Evolutionary conservation across 2,329 filamentous ascomycete genomes (phyloP), one percentile per base, ranked within the genome.

Genomic region (Penicillium sp.): DNA sequence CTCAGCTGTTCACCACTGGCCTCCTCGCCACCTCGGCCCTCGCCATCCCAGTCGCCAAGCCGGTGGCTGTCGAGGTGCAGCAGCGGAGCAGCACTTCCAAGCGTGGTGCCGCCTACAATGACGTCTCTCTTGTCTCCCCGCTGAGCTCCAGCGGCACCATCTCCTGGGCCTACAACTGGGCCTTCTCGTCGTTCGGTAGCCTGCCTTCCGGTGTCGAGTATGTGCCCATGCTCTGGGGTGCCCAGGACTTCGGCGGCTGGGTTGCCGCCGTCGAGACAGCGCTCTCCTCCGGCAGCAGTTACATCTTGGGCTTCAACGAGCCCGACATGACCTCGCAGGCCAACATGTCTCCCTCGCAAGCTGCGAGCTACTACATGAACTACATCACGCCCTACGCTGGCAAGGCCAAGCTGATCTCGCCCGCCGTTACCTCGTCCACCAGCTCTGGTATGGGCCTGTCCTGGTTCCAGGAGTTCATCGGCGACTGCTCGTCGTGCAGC

Each of bases 101-200:
- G 66, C 69, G 71, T 39, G 71, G 71, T 27, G 70, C 72, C 14
- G 67, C 70, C 55, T 81, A 80, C 74, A 81, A 79, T 62, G 67
- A 75, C 39, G 66, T 70, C 39, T 60, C 64, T 22, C 63, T 73
- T 37, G 68, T 77, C 11, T n/a, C 63, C 27, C 54, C 72, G 14
- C 75, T 81, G 53, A 52, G 64, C 53, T 61, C 59, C 49, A 66
- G 61, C 49, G 68, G 65, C 27, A 44, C 61, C 22, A 67, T 78
- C 53, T 70, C 70, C 41, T 81, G 79, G 79, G 75, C 75, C 37
- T 80, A 81, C 70, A 77, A 81, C 69, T 81, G 79, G 79, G 77
- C 69, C 47, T 59, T 68, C 47, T 60, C 60, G 22, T 43, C 69
- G 24, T 64, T 60, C 33, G 77, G 77, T 18, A 49, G 37, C 6